phyloP scores from a whole-genome alignment of 495 filamentous ascomycete species.

The Trichoderma orchidacearum region DNA sequence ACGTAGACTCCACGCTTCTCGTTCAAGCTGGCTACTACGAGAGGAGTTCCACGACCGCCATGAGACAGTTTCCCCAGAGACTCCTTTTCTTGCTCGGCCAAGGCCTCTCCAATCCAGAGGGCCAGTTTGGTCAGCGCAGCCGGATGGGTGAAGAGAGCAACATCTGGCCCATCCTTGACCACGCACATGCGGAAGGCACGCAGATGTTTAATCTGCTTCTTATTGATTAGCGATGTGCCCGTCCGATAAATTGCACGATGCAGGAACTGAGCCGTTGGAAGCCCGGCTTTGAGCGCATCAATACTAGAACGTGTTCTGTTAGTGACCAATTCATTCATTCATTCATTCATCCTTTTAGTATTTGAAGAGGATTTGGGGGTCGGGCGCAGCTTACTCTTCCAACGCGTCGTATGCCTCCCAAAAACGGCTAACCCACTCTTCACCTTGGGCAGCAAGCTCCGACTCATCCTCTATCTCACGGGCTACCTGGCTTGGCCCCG shows the following conservation, averaged over 20 bases:
- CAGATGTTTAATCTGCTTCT: conserved; percentile 84
- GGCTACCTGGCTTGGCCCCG: conserved; percentile 5
- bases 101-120: conserved; percentile 86
- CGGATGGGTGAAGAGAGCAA: conserved; percentile 77
- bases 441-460: conserved; percentile 34
- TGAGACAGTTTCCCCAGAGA: conserved; percentile 50
- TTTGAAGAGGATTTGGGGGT: conserved; percentile 5
- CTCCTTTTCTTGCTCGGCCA: conserved; percentile 76
- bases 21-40: conserved; percentile 82
- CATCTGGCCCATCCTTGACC: conserved; percentile 88
- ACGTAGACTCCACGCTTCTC: conserved; percentile 81
- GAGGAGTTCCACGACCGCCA: conserved; percentile 60
- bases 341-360: not conserved
- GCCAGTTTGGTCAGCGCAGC: conserved; percentile 86
- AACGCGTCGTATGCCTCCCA: conserved; percentile 92
- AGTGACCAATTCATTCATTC: conserved; percentile 6
- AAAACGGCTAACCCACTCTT: conserved; percentile 66
- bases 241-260: conserved; percentile 90
- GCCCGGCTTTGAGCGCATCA: conserved; percentile 57
- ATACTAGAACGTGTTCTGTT: conserved; percentile 31
- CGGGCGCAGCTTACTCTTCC: conserved; percentile 37
- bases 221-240: conserved; percentile 78
- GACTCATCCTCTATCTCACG: conserved; percentile 27
- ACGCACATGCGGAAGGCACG: conserved; percentile 89
- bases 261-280: conserved; percentile 77